These are phyloP conservation scores for Thermochaetoides thermophila DNA, from an alignment of 495 filamentous ascomycete genomes.

Conservation along the genomic window DNA sequence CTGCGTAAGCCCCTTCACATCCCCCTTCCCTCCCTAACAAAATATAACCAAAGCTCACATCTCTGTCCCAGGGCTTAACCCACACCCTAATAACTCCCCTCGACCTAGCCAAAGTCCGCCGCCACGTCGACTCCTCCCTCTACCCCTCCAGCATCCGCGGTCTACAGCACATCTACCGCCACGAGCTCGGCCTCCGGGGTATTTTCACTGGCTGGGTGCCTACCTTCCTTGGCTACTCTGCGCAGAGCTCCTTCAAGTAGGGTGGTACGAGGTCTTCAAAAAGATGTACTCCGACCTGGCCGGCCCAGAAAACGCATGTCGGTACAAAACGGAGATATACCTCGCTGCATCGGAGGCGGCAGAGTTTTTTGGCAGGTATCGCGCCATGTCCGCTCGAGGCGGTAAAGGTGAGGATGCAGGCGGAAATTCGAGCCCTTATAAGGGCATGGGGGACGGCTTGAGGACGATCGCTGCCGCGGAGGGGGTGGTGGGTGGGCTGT, in stretches of 20 bases:
- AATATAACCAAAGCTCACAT: too few relatives aligned
- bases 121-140: constrained; percentile 76
- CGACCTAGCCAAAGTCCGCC: constrained; percentile 88
- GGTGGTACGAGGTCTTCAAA: constrained; percentile 95
- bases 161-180: constrained; percentile 60
- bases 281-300: constrained; percentile 79
- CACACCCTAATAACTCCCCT: constrained; percentile 84
- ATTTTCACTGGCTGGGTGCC: constrained; percentile 87
- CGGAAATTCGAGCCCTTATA: constrained; percentile 64
- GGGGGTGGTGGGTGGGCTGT: constrained; percentile 63
- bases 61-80: constrained; percentile 53
- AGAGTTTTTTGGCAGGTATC: constrained; percentile 81
- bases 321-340: constrained; percentile 75
- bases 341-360: constrained; percentile 72
- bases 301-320: constrained; percentile 55
- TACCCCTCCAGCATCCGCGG: constrained; percentile 82
- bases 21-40: constrained; percentile 5
- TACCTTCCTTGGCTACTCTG: constrained; percentile 84
- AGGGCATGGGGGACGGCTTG: constrained; percentile 60
- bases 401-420: constrained; percentile 91
- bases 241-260: constrained; percentile 95
- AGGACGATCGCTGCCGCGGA: constrained; percentile 56
- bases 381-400: constrained; percentile 88
- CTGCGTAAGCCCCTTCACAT: constrained; percentile 44
- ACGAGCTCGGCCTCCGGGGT: constrained; percentile 67